A percentile compares a stretch with the other conserved stretches of the same genome.
Conservation (phyloP, 2,329 filamentous ascomycete genomes). For the Pseudocercospora cruenta region DNA sequence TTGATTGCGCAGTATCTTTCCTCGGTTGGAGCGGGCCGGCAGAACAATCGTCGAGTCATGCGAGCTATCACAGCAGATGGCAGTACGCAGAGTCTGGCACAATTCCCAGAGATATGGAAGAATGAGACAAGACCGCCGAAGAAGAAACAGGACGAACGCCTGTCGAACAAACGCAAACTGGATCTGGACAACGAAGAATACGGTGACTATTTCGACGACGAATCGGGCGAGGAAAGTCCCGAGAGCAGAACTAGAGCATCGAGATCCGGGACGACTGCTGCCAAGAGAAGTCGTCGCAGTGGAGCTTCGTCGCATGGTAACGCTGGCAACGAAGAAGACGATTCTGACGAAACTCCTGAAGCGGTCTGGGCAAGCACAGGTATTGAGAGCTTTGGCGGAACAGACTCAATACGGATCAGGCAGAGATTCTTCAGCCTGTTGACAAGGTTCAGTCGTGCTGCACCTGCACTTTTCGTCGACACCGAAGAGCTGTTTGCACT, state of each 20-base stretch:
- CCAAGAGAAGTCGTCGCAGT: slow-evolving; percentile 11
- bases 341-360: slow-evolving; percentile 8
- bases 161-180: slow-evolving; percentile 55
- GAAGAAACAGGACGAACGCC: slow-evolving; percentile 55
- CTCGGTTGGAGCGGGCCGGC: slow-evolving; percentile 42
- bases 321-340: slow-evolving; percentile 13
- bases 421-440: slow-evolving; percentile 65
- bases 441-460: slow-evolving; percentile 35
- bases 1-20: slow-evolving; percentile 65
- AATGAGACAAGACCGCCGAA: slow-evolving; percentile 61
- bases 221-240: slow-evolving; percentile 30
- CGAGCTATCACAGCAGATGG: slow-evolving; percentile 71
- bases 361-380: not conserved
- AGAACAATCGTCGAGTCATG: slow-evolving; percentile 59
- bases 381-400: slow-evolving; percentile 38
- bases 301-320: slow-evolving; percentile 4
- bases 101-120: slow-evolving; percentile 69
- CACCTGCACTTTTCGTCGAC: slow-evolving; percentile 50
- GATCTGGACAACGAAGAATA: slow-evolving; percentile 58
- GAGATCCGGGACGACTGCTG: slow-evolving; percentile 15
- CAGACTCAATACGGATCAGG: slow-evolving; percentile 64
- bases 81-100: slow-evolving; percentile 51
- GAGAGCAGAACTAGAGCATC: slow-evolving; percentile 20
- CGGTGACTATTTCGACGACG: slow-evolving; percentile 41
- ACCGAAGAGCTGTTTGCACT: slow-evolving; percentile 62